Evolutionary conservation across 208 protist species (phyloP).

Genomic region (Porcisia hertigi): DNA sequence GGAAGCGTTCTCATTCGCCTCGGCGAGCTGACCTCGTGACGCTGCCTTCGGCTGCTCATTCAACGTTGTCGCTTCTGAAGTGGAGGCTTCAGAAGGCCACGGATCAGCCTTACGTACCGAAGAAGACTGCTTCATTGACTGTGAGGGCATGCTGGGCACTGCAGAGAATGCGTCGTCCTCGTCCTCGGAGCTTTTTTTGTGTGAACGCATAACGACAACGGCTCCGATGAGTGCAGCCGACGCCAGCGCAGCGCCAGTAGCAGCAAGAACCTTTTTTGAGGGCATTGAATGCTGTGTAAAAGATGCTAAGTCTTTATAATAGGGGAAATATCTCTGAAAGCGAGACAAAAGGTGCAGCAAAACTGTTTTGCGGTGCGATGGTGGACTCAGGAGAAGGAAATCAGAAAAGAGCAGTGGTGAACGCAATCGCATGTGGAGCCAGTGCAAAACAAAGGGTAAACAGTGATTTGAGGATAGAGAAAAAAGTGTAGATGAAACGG

Average conservation of each 20-base stretch:
- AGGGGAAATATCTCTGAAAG: not conserved
- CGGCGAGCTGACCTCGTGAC: not conserved
- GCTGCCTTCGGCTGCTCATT: not conserved
- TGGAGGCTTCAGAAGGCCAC: not conserved
- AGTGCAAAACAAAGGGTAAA: not conserved
- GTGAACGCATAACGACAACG: slow-evolving; percentile 12
- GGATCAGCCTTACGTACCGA: not conserved
- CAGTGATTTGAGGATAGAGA: not conserved
- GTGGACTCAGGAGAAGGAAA: not conserved
- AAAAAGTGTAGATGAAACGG: not conserved
- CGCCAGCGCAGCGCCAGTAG: slow-evolving; percentile 22
- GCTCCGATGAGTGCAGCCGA: slow-evolving; percentile 24
- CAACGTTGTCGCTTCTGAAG: not conserved
- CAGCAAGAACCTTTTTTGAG: slow-evolving; percentile 22
- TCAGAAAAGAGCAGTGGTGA: not conserved
- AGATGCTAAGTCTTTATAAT: not conserved
- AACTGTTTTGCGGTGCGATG: not conserved
- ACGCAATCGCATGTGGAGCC: not conserved
- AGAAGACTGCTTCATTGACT: slow-evolving; percentile 15
- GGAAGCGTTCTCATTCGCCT: not conserved
- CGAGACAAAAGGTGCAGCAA: not conserved
- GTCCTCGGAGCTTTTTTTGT: slow-evolving; percentile 20
- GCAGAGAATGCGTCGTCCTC: slow-evolving; percentile 34
- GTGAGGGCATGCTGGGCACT: slow-evolving; percentile 4
- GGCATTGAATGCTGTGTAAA: slow-evolving; percentile 13